These are phyloP conservation scores for Salix viminalis DNA, from an alignment of 345 rosid species.

Conservation along the genomic window DNA sequence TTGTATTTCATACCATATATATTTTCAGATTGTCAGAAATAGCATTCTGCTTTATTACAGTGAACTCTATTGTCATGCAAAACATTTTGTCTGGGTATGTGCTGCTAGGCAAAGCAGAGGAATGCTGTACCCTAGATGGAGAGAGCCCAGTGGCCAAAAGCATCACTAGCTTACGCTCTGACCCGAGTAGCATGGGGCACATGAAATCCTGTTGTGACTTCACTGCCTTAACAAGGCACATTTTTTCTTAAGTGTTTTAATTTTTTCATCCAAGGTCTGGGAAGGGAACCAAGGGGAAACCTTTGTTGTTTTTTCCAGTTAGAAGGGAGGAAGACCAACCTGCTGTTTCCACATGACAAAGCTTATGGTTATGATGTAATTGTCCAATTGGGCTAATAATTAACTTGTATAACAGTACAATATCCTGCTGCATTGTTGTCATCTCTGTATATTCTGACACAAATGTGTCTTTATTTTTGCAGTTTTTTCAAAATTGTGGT, in stretches of 20 bases:
- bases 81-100: not conserved
- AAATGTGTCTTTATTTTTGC: conserved; percentile 22
- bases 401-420: not conserved
- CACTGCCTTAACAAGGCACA: not conserved
- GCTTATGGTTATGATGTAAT: not conserved
- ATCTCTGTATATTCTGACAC: conserved; percentile 15
- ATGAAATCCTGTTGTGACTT: not conserved
- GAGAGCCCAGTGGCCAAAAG: too few relatives aligned
- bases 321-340: not conserved
- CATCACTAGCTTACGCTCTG: too few relatives aligned
- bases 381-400: not conserved
- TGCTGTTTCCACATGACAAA: not conserved
- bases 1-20: not conserved
- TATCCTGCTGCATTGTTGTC: not conserved
- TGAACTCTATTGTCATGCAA: not conserved
- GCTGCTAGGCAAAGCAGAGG: too few relatives aligned
- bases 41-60: not conserved
- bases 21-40: not conserved
- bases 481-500: conserved; percentile 57
- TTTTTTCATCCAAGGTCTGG: too few relatives aligned
- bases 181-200: too few relatives aligned
- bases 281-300: too few relatives aligned
- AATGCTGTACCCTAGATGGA: too few relatives aligned
- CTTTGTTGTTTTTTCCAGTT: not conserved
- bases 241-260: not conserved